Evolutionary conservation across 257 asterid species (phyloP).

Genomic region (Forsythia viridissima): DNA sequence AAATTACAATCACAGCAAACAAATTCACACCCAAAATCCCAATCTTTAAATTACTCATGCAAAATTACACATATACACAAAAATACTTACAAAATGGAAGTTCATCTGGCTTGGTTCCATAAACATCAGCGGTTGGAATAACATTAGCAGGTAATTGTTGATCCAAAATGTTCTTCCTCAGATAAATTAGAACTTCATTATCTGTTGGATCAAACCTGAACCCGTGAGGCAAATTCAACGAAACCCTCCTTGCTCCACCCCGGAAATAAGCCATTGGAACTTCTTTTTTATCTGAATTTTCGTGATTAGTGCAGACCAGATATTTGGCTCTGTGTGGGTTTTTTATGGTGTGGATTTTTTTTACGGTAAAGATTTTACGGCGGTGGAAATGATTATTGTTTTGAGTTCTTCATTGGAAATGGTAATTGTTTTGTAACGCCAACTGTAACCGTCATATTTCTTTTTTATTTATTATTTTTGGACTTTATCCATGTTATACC

Average conservation of each 20-base stretch:
- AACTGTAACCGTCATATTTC: not conserved
- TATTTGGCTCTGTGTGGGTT: not conserved
- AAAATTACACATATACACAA: not conserved
- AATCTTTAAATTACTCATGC: not conserved
- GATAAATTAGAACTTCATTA: not conserved
- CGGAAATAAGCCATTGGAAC: not conserved
- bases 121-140: conserved; percentile 17
- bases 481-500: not conserved
- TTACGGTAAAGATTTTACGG: not conserved
- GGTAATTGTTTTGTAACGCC: not conserved
- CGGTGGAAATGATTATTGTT: not conserved
- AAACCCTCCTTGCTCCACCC: not conserved
- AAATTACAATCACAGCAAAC: not conserved
- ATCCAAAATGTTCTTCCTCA: conserved; percentile 11
- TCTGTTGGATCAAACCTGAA: conserved; percentile 7
- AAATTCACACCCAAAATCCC: not conserved
- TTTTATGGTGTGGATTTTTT: not conserved
- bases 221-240: conserved; percentile 4
- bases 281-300: not conserved
- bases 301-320: not conserved
- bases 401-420: not conserved
- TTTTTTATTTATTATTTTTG: not conserved
- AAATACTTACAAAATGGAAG: conserved; percentile 16
- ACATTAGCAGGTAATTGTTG: conserved; percentile 8
- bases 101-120: not conserved